Evolutionary conservation across 768 basidiomycete species (phyloP).

Genomic region (Pholiota molesta): DNA sequence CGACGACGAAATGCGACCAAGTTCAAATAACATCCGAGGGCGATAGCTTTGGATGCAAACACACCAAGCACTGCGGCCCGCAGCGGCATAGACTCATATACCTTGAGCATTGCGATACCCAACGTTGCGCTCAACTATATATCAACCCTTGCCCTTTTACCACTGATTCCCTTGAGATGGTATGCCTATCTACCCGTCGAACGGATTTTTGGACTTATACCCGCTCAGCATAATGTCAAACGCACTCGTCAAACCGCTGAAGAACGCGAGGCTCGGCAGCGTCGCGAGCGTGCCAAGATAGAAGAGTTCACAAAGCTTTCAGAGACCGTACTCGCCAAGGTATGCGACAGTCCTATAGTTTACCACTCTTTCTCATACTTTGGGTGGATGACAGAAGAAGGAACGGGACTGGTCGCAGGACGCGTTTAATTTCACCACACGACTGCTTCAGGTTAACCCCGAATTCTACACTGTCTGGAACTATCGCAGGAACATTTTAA

Average conservation of each 20-base stretch:
- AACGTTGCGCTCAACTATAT: neutral
- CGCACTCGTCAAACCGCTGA: conserved; percentile 60
- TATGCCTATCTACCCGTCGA: neutral
- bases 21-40: neutral
- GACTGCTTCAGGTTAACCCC: conserved; percentile 81
- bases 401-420: conserved; percentile 67
- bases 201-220: neutral
- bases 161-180: conserved; percentile 6
- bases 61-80: conserved; percentile 3
- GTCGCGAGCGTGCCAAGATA: conserved; percentile 77
- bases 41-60: conserved; percentile 15
- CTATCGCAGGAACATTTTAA: conserved; percentile 81
- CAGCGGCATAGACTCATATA: neutral
- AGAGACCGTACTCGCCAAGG: conserved; percentile 64
- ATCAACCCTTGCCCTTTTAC: neutral
- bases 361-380: conserved; percentile 9
- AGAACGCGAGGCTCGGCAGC: conserved; percentile 65
- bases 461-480: conserved; percentile 99
- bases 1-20: no score
- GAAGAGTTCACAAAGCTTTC: conserved; percentile 72
- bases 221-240: conserved; percentile 69
- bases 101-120: neutral
- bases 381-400: conserved; percentile 59
- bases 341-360: conserved; percentile 27
- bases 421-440: conserved; percentile 78